phyloP scores from a whole-genome alignment of 2,329 filamentous ascomycete genomes.

The Blastomyces silverae region DNA sequence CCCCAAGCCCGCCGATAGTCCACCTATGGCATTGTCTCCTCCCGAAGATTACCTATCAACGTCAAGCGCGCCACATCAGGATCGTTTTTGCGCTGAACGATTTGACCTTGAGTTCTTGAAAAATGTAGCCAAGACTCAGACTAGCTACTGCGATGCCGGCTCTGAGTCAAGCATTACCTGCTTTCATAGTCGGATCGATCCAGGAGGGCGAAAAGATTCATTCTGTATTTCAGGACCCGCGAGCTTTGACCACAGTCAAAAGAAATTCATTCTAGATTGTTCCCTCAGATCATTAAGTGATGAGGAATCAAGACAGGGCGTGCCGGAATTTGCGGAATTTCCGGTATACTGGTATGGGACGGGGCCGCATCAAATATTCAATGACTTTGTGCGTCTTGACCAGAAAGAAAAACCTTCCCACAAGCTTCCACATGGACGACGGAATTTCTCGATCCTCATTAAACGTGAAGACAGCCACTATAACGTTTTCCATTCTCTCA shows the following conservation, averaged over 20 bases:
- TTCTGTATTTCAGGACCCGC: slow-evolving; percentile 25
- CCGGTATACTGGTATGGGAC: slow-evolving; percentile 31
- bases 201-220: slow-evolving; percentile 23
- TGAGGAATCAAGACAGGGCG: neutral
- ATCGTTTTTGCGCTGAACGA: neutral
- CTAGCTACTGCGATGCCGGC: slow-evolving; percentile 1
- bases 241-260: slow-evolving; percentile 19
- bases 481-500: slow-evolving; percentile 35
- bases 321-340: slow-evolving; percentile 21
- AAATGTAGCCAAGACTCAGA: neutral
- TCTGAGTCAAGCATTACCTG: slow-evolving; percentile 26
- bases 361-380: slow-evolving; percentile 26
- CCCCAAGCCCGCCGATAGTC: neutral
- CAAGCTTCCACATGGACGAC: slow-evolving; percentile 15
- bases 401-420: neutral
- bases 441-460: slow-evolving; percentile 26
- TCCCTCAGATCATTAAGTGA: slow-evolving; percentile 14
- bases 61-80: neutral
- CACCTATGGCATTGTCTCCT: neutral
- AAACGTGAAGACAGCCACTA: slow-evolving; percentile 31
- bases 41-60: neutral
- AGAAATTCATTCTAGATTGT: slow-evolving; percentile 24
- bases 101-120: neutral
- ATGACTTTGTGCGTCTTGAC: slow-evolving; percentile 21
- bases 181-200: slow-evolving; percentile 24